phyloP scores from a whole-genome alignment of 1,139 yeast genomes.

The Blastobotrys buckinghamii region DNA sequence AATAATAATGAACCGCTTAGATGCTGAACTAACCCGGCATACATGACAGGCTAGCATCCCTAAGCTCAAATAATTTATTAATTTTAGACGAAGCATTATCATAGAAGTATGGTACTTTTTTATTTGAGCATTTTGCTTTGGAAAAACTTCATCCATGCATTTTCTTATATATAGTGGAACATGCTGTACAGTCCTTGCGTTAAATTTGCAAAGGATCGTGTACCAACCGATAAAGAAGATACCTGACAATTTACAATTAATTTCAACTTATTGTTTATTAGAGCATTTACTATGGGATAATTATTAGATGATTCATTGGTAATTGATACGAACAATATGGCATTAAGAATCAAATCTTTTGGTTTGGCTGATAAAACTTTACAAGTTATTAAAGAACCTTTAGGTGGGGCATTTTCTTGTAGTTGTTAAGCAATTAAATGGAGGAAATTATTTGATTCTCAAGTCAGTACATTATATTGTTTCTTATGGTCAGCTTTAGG shows the following conservation, averaged over 20 bases:
- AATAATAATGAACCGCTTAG: no score
- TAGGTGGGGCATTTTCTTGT: constrained; percentile 4
- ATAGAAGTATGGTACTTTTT: no score
- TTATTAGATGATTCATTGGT: constrained; percentile 6
- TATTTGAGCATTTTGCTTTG: no score
- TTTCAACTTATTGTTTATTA: constrained; percentile 5
- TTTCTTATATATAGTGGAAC: no score
- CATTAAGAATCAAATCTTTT: constrained; percentile 11
- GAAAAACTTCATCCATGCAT: no score
- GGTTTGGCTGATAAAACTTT: constrained; percentile 5
- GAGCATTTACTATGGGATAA: constrained; percentile 6
- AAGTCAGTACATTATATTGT: constrained; percentile 8
- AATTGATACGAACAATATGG: constrained; percentile 5
- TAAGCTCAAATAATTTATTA: no score
- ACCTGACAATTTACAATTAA: constrained; percentile 3
- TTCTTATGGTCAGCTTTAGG: no score
- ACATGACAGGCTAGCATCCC: no score
- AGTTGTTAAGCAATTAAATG: constrained; percentile 4
- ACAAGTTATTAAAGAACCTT: not conserved
- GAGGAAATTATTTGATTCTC: constrained; percentile 3
- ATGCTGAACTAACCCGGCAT: no score
- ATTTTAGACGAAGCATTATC: no score
- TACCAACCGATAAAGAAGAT: not conserved
- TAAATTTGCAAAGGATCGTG: no score
- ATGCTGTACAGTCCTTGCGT: no score